Evolutionary conservation across 2,329 filamentous ascomycete genomes (phyloP), one percentile per base, ranked within the genome.

Genomic region (Stagonosporopsis vannaccii): DNA sequence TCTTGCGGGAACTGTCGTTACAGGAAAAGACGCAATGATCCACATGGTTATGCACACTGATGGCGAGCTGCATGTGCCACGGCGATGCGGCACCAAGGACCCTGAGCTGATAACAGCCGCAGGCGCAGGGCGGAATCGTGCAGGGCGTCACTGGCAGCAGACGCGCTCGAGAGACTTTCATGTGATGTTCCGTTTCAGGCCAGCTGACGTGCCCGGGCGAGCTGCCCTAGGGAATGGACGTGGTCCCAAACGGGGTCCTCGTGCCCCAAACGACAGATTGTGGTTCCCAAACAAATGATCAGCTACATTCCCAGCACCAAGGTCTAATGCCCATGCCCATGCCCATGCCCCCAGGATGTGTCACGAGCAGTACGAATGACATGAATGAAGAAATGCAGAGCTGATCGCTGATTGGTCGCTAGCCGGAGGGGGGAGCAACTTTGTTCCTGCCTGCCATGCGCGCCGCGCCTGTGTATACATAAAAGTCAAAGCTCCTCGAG

Each of bases 1-100:
- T 42, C 42, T 58, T 58, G 57, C 51, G 36, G 62, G 55, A 57
- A 49, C 61, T 50, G 58, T 51, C 33, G 66, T 67, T 63, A 65
- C 64, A 67, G 48, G 61, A 60, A 65, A 66, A 59, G 55, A 44
- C 64, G 59, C 64, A 65, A 50, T 51, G 60, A 52, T 58, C 59
- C 60, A 66, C 62, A 50, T 33, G 47, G 41, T 48, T 45, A 53
- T 60, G 58, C 59, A 56, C 59, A 56, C 41, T 40, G 47, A 45
- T 49, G 43, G 57, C 26, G 46, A 41, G 41, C 35, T 52, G 54
- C 61, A 61, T 64, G 56, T 53, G 57, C 58, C 56, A 55, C 56
- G 37, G 35, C 51, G 55, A 57, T 49, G 49, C 55, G 43, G 61
- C 56, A 45, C 28, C 28, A 6, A 23, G 47, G 53, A 56, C 53